Conservation (phyloP, 2,329 filamentous ascomycete genomes). For the Trichoderma gracile region DNA sequence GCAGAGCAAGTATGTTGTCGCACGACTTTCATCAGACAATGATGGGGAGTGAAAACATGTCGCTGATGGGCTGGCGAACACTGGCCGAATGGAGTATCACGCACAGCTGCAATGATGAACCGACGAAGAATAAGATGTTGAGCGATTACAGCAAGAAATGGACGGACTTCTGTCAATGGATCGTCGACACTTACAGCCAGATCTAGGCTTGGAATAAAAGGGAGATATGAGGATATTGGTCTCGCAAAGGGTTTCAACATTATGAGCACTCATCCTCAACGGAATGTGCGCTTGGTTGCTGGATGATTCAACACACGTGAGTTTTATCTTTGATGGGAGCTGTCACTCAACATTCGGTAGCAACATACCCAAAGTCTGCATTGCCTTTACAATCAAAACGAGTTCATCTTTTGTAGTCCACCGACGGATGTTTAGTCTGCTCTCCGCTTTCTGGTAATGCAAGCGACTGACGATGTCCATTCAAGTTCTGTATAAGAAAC, state of each 20-base stretch:
- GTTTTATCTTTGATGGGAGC: not conserved
- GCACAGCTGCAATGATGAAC: not conserved
- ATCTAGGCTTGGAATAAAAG: not conserved
- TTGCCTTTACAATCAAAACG: no score
- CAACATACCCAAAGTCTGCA: not conserved
- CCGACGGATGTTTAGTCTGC: no score
- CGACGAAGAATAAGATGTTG: not conserved
- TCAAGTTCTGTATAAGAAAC: no score
- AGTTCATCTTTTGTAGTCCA: no score
- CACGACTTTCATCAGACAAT: conserved; percentile 19
- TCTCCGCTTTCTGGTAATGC: no score
- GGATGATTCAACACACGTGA: conserved; percentile 8
- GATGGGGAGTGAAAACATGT: conserved; percentile 20
- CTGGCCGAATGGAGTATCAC: conserved; percentile 11
- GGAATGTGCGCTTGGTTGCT: not conserved
- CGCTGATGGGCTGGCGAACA: conserved; percentile 14
- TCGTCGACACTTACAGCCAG: not conserved
- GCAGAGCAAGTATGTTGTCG: conserved; percentile 14
- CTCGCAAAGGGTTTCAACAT: conserved; percentile 12
- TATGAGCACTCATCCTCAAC: conserved; percentile 4
- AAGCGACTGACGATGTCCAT: no score
- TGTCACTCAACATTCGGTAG: conserved; percentile 4
- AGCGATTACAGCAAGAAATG: not conserved
- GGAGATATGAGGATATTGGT: not conserved
- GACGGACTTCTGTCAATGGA: conserved; percentile 16